Percentiles rank a stretch among this genome's conserved stretches.
phyloP scores from a whole-genome alignment of 768 basidiomycete species.

The Psilocybe cubensis region DNA sequence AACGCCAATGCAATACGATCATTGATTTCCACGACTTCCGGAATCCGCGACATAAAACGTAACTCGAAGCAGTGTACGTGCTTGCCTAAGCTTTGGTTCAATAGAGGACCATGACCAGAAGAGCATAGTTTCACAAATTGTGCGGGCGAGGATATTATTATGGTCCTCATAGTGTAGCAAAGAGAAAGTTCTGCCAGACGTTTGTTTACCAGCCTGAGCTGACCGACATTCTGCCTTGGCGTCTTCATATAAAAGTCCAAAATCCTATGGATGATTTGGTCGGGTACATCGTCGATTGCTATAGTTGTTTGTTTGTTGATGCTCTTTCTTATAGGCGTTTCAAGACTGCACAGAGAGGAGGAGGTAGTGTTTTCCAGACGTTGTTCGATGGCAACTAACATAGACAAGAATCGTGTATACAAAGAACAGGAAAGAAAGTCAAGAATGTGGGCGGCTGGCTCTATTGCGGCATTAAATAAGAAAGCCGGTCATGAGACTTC shows the following conservation, averaged over 20 bases:
- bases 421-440: not conserved
- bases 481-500: not conserved
- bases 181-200: constrained; percentile 18
- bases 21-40: constrained; percentile 8
- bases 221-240: not conserved
- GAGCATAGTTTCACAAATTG: constrained; percentile 10
- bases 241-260: constrained; percentile 5
- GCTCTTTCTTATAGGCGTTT: no score
- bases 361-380: no score
- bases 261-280: constrained; percentile 12
- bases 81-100: constrained; percentile 7
- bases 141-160: constrained; percentile 16
- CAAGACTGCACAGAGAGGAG: no score
- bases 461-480: not conserved
- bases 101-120: constrained; percentile 19
- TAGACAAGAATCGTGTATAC: not conserved
- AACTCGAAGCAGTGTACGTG: constrained; percentile 21
- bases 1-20: constrained; percentile 1
- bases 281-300: constrained; percentile 7
- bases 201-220: constrained; percentile 20
- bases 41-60: constrained; percentile 9
- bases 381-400: not conserved
- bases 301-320: not conserved
- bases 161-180: constrained; percentile 15
- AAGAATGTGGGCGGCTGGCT: not conserved